These are phyloP conservation scores for Gossypium australe DNA, from an alignment of 345 rosid species.

Conservation along the genomic window DNA sequence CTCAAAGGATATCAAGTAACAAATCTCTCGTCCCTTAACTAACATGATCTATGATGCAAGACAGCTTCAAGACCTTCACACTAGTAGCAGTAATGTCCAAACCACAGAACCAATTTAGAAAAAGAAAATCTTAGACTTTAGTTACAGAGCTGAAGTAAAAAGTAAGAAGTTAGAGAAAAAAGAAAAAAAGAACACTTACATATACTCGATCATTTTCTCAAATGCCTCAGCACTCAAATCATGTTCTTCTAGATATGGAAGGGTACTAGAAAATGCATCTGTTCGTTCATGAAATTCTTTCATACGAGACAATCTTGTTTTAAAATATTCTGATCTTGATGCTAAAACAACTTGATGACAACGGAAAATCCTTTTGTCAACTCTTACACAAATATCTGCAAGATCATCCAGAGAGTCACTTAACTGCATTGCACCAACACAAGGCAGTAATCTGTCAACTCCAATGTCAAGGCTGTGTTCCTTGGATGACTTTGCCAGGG, in stretches of 20 bases:
- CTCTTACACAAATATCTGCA: constrained; percentile 84
- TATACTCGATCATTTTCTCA: constrained; percentile 90
- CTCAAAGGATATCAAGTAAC: background rate
- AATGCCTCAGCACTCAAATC: constrained; percentile 75
- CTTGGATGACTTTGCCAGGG: constrained; percentile 39
- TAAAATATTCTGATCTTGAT: constrained; percentile 93
- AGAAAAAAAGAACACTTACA: constrained; percentile 45
- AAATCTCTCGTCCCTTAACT: background rate
- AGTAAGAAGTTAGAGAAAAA: background rate
- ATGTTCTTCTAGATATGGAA: constrained; percentile 81
- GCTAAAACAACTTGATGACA: constrained; percentile 95
- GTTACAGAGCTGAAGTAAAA: background rate
- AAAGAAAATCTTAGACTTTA: background rate
- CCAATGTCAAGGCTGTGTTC: constrained; percentile 23
- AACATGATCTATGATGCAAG: constrained; percentile 5
- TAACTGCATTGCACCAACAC: constrained; percentile 33
- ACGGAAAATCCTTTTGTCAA: constrained; percentile 53
- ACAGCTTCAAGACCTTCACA: background rate
- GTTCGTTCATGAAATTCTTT: constrained; percentile 65
- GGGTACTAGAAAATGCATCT: constrained; percentile 33
- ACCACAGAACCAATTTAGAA: constrained; percentile 3
- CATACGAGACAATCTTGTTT: constrained; percentile 72
- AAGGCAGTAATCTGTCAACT: constrained; percentile 30
- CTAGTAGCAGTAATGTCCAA: background rate
- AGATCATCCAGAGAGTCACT: constrained; percentile 49